phyloP scores from a whole-genome alignment of 768 basidiomycete species.

The Kondoa subrosea region DNA sequence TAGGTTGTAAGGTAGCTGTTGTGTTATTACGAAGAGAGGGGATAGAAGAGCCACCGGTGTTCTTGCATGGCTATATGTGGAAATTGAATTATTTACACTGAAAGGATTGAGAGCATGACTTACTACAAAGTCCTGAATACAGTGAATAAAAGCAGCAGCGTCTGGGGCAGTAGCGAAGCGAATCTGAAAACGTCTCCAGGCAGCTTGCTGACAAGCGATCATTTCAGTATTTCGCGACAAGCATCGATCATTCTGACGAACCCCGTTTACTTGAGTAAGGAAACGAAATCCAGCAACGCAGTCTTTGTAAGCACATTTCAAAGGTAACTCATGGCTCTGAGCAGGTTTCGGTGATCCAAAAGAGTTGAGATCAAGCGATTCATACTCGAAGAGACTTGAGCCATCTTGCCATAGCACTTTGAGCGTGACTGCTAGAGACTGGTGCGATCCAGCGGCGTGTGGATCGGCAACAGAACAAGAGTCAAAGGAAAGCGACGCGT shows the following conservation, averaged over 20 bases:
- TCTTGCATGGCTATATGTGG: not conserved
- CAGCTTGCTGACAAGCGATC: not conserved
- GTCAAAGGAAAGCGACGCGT: not conserved
- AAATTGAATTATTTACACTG: not conserved
- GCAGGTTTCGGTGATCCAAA: not conserved
- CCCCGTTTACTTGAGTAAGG: not conserved
- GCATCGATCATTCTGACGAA: not conserved
- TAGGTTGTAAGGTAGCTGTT: not conserved
- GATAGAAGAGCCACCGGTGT: not conserved
- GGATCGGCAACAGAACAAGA: not conserved
- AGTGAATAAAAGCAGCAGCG: not conserved
- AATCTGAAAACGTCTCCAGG: conserved; percentile 1
- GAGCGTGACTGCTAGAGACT: not conserved
- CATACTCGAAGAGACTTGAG: not conserved
- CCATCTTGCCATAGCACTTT: not conserved
- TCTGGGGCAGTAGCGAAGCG: not conserved
- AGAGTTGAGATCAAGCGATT: not conserved
- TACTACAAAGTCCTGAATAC: not conserved
- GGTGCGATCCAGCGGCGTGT: not conserved
- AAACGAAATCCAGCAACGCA: not conserved
- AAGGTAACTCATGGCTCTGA: not conserved
- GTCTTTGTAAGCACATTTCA: conserved; percentile 7
- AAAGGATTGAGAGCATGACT: not conserved
- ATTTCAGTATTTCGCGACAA: not conserved
- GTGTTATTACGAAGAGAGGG: not conserved